Conservation (phyloP, 1,139 yeast genomes). For the Geotrichum restrictum region DNA sequence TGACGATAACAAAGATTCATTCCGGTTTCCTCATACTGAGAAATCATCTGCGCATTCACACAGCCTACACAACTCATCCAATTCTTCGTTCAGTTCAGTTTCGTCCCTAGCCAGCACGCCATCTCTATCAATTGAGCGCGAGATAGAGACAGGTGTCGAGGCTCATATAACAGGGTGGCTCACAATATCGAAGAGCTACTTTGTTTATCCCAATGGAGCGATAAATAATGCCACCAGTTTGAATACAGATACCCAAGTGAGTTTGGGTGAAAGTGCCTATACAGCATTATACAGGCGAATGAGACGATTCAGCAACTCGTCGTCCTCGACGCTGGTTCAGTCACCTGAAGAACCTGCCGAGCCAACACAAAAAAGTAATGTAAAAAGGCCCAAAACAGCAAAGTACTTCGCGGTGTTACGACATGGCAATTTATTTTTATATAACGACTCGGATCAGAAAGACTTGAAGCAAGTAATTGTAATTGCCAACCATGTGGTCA, state of each 20-base stretch:
- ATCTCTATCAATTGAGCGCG: slow-evolving; percentile 45
- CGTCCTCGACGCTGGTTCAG: slow-evolving; percentile 2
- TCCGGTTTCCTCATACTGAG: background rate
- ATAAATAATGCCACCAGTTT: slow-evolving; percentile 32
- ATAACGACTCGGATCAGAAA: slow-evolving; percentile 60
- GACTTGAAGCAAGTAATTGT: slow-evolving; percentile 79
- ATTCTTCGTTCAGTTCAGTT: background rate
- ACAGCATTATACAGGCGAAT: slow-evolving; percentile 58
- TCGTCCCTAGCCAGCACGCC: slow-evolving; percentile 5
- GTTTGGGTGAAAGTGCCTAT: slow-evolving; percentile 51
- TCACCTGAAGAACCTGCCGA: background rate
- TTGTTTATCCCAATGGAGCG: slow-evolving; percentile 42
- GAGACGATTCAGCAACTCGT: slow-evolving; percentile 26
- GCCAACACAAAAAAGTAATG: background rate
- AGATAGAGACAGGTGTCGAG: slow-evolving; percentile 55
- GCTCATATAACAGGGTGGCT: slow-evolving; percentile 76
- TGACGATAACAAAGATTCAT: background rate
- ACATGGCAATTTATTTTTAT: slow-evolving; percentile 82
- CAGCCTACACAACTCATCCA: too few relatives aligned
- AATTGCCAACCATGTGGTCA: slow-evolving; percentile 61
- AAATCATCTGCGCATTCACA: background rate
- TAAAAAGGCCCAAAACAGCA: slow-evolving; percentile 30
- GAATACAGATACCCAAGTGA: slow-evolving; percentile 35
- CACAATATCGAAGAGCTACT: slow-evolving; percentile 73
- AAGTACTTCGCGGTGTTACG: slow-evolving; percentile 43